These are phyloP conservation scores for Ophiosphaerella narmari DNA, from an alignment of 2,329 filamentous ascomycete species.

Conservation along the genomic window DNA sequence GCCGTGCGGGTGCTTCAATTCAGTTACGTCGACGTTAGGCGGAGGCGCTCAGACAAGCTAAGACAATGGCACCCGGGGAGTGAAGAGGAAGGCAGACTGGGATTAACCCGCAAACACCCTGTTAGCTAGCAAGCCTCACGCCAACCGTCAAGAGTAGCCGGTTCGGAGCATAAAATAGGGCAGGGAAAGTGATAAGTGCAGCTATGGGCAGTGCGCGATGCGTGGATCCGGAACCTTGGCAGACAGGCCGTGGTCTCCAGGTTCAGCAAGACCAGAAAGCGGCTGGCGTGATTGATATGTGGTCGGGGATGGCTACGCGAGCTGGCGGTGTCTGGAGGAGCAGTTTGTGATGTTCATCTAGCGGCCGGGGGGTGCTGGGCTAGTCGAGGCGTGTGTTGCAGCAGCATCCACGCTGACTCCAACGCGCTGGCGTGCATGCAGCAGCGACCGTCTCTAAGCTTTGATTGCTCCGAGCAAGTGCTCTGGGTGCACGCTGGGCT, in stretches of 20 bases:
- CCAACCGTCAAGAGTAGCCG: conserved; percentile 30
- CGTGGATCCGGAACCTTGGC: conserved; percentile 38
- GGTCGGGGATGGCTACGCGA: conserved; percentile 18
- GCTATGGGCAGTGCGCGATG: conserved; percentile 23
- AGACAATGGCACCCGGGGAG: conserved; percentile 37
- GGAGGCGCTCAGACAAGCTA: conserved; percentile 41
- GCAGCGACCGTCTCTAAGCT: conserved; percentile 18
- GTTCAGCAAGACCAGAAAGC: conserved; percentile 20
- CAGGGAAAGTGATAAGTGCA: conserved; percentile 26
- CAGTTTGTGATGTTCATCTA: conserved; percentile 17
- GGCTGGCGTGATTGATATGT: conserved; percentile 24
- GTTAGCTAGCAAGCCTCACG: conserved; percentile 40
- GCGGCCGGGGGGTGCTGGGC: conserved; percentile 23
- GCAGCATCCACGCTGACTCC: conserved; percentile 23
- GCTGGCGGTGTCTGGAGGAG: conserved; percentile 19
- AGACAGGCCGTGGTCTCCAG: conserved; percentile 24
- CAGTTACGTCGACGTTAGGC: conserved; percentile 43
- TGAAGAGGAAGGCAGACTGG: conserved; percentile 33
- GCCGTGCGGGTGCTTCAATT: conserved; percentile 37
- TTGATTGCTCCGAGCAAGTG: conserved; percentile 17
- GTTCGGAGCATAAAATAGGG: conserved; percentile 35
- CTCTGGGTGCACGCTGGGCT: conserved; percentile 19
- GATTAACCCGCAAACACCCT: conserved; percentile 30
- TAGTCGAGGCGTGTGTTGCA: conserved; percentile 30
- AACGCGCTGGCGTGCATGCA: conserved; percentile 26